phyloP scores from a whole-genome alignment of 805 yeast genomes.

The Wickerhamiella slavikovae region DNA sequence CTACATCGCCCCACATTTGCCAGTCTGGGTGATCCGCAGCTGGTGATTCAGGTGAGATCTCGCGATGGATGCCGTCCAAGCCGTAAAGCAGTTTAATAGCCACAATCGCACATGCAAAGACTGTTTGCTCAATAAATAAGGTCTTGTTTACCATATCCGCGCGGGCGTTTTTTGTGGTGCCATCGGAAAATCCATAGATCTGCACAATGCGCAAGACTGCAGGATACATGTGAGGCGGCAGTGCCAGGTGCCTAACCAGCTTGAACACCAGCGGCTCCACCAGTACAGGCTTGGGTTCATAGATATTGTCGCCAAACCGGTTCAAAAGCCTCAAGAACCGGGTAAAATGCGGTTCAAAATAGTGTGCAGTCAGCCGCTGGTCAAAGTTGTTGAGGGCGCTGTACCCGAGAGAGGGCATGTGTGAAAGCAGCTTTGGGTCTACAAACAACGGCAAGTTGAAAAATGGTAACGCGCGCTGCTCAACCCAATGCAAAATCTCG shows the following conservation, averaged over 20 bases:
- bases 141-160: constrained; percentile 1
- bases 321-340: too few relatives aligned
- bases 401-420: too few relatives aligned
- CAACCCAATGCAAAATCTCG: too few relatives aligned
- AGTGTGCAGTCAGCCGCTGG: too few relatives aligned
- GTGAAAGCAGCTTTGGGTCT: too few relatives aligned
- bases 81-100: constrained; percentile 10
- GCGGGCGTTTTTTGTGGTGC: background rate
- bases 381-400: too few relatives aligned
- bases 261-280: constrained; percentile 23
- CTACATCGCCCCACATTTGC: constrained; percentile 18
- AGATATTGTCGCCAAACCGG: too few relatives aligned
- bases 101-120: constrained; percentile 4
- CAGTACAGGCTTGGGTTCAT: constrained; percentile 1
- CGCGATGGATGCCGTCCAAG: constrained; percentile 8
- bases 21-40: constrained; percentile 10
- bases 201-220: constrained; percentile 17
- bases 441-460: too few relatives aligned
- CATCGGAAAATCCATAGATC: background rate
- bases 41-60: constrained; percentile 1
- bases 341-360: too few relatives aligned
- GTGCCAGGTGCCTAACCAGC: constrained; percentile 22
- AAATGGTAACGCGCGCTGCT: too few relatives aligned
- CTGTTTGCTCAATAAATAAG: background rate
- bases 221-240: constrained; percentile 30